These are phyloP conservation scores for Pseudogymnoascus sp. DNA, from an alignment of 2,329 filamentous ascomycete genomes.

Conservation along the genomic window DNA sequence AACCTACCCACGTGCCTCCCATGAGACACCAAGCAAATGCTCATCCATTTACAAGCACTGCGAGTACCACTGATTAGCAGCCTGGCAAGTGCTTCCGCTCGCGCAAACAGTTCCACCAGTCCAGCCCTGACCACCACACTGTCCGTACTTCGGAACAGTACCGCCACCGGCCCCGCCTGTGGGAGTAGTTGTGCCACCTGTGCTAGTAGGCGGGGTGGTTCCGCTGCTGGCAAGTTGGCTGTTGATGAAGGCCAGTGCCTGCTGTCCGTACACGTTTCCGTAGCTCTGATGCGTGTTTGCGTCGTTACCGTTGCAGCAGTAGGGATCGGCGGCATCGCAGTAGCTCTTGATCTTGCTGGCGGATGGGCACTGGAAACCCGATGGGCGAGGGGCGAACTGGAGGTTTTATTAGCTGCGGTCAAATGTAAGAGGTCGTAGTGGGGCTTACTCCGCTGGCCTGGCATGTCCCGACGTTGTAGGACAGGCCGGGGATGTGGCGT, in stretches of 20 bases:
- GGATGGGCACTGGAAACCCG: constrained; percentile 46
- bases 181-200: neutral
- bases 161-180: neutral
- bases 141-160: constrained; percentile 18
- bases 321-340: constrained; percentile 51
- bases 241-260: constrained; percentile 49
- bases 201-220: constrained; percentile 16
- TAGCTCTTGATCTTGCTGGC: constrained; percentile 49
- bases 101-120: constrained; percentile 17
- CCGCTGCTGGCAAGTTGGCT: constrained; percentile 35
- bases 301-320: constrained; percentile 53
- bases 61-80: constrained; percentile 18
- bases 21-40: neutral
- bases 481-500: constrained; percentile 43
- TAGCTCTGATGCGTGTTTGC: constrained; percentile 49
- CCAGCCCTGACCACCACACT: constrained; percentile 21
- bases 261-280: constrained; percentile 45
- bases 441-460: constrained; percentile 46
- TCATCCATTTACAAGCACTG: constrained; percentile 14
- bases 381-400: constrained; percentile 47
- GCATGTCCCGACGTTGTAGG: constrained; percentile 56
- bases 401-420: neutral
- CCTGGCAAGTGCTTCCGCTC: constrained; percentile 14
- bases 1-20: neutral
- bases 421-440: neutral